These are phyloP conservation scores for Hypoxylon sp. DNA, from an alignment of 2,329 filamentous ascomycete species.

Conservation along the genomic window DNA sequence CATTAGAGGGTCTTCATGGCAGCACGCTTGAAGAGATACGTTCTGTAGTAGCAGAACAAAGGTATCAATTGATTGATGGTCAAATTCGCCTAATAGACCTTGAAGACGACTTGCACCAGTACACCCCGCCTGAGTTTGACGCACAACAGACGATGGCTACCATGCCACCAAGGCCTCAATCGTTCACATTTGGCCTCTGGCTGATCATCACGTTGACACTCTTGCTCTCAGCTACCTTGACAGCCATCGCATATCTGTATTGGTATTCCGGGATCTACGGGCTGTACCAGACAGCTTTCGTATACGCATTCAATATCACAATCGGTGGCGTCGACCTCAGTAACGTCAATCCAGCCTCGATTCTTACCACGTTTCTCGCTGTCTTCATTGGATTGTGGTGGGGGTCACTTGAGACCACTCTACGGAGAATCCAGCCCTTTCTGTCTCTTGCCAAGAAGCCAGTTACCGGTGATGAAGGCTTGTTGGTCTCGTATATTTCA, in stretches of 20 bases:
- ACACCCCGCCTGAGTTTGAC: not conserved
- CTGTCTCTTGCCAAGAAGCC: conserved; percentile 35
- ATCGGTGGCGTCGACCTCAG: conserved; percentile 25
- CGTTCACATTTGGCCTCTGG: conserved; percentile 25
- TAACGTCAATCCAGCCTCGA: conserved; percentile 34
- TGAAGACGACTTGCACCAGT: conserved; percentile 7
- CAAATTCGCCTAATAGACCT: conserved; percentile 14
- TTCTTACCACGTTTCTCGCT: conserved; percentile 40
- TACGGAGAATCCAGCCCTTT: conserved; percentile 37
- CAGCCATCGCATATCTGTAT: conserved; percentile 28
- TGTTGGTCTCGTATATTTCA: conserved; percentile 36
- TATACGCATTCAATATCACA: conserved; percentile 36
- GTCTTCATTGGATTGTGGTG: conserved; percentile 39
- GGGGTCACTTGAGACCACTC: conserved; percentile 29
- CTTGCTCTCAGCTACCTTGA: conserved; percentile 19
- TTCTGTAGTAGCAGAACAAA: conserved; percentile 5
- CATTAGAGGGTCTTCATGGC: conserved; percentile 12
- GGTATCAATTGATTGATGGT: conserved; percentile 18
- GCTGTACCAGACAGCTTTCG: conserved; percentile 39
- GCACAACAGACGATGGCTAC: not conserved
- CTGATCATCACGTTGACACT: conserved; percentile 11
- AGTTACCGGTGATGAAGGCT: conserved; percentile 22
- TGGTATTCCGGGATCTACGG: conserved; percentile 22
- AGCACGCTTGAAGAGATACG: conserved; percentile 20
- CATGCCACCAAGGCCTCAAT: conserved; percentile 12